A percentile compares a stretch with the other conserved stretches of the same genome.
These are phyloP conservation scores for Colletotrichum lentis DNA, from an alignment of 2,329 filamentous ascomycete species.

Conservation along the genomic window DNA sequence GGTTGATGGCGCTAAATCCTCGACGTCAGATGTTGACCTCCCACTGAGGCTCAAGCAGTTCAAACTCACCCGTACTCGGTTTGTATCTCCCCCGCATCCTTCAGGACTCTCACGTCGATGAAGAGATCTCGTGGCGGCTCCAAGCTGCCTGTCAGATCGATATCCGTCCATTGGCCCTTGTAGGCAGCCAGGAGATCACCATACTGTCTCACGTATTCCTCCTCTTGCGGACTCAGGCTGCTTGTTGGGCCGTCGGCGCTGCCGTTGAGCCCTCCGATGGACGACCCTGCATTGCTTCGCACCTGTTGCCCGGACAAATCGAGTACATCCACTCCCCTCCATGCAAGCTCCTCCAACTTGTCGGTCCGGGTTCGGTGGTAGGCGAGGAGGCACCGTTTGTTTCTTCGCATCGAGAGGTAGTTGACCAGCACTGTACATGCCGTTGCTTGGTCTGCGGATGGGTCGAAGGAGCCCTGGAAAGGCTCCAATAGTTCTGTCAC, in stretches of 20 bases:
- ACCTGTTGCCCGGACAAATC: slow-evolving; percentile 71
- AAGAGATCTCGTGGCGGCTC: slow-evolving; percentile 96
- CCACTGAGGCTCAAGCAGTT: not conserved
- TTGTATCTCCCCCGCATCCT: slow-evolving; percentile 97
- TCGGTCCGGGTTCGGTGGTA: slow-evolving; percentile 92
- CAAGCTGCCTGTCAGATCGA: slow-evolving; percentile 91
- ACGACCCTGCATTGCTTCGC: slow-evolving; percentile 48
- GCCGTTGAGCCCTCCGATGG: slow-evolving; percentile 46
- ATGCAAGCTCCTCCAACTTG: slow-evolving; percentile 92
- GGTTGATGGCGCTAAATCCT: slow-evolving; percentile 78
- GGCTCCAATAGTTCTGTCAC: slow-evolving; percentile 80
- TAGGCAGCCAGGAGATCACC: slow-evolving; percentile 92
- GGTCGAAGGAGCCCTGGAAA: slow-evolving; percentile 86
- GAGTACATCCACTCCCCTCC: slow-evolving; percentile 85
- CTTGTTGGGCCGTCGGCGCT: slow-evolving; percentile 65
- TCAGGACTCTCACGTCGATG: slow-evolving; percentile 94
- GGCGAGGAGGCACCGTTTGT: slow-evolving; percentile 93
- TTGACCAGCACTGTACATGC: slow-evolving; percentile 92
- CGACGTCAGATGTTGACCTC: slow-evolving; percentile 33
- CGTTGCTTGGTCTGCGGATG: slow-evolving; percentile 79
- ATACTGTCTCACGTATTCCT: slow-evolving; percentile 94
- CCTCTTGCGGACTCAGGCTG: slow-evolving; percentile 92
- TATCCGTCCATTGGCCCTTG: slow-evolving; percentile 98
- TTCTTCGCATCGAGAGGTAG: slow-evolving; percentile 92
- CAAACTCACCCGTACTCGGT: slow-evolving; percentile 91